A percentile compares a stretch with the other conserved stretches of the same genome.
Evolutionary conservation across 1,284 basidiomycete species (phyloP).

Genomic region (Acaromyces ingoldii): DNA sequence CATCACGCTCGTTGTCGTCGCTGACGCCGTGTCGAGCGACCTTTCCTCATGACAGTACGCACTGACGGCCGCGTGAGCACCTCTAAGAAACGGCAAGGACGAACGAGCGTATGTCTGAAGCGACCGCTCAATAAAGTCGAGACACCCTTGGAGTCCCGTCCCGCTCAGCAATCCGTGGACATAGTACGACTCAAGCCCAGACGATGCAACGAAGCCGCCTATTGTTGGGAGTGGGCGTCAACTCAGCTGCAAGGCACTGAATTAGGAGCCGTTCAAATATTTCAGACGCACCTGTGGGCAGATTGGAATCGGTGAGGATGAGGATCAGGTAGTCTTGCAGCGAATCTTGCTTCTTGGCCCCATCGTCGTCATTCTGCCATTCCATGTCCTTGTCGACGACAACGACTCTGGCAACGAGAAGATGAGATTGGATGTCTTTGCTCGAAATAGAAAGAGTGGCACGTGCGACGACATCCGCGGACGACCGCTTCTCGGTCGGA

Average conservation of each 20-base stretch:
- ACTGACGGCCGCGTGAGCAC: conserved; percentile 40
- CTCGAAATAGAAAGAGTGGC: too few relatives aligned
- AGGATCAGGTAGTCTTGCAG: conserved; percentile 38
- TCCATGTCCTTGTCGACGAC: too few relatives aligned
- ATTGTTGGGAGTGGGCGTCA: conserved; percentile 53
- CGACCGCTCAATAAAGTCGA: conserved; percentile 58
- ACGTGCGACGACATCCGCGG: too few relatives aligned
- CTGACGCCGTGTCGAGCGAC: not conserved
- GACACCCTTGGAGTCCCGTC: not conserved
- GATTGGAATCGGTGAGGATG: conserved; percentile 45
- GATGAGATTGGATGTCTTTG: too few relatives aligned
- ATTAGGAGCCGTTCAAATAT: not conserved
- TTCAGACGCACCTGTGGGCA: conserved; percentile 34
- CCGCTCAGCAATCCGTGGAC: conserved; percentile 69
- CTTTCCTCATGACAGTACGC: not conserved
- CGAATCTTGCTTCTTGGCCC: conserved; percentile 6
- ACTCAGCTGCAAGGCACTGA: not conserved
- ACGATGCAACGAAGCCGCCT: conserved; percentile 84
- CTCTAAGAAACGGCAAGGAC: conserved; percentile 70
- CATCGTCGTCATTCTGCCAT: too few relatives aligned
- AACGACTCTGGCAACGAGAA: too few relatives aligned
- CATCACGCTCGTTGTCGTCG: not conserved
- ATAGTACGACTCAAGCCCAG: conserved; percentile 82
- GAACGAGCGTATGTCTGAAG: conserved; percentile 69
- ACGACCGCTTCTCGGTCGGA: too few relatives aligned